Conservation (phyloP, 345 rosid genomes). For the Eucalyptus caleyi region DNA sequence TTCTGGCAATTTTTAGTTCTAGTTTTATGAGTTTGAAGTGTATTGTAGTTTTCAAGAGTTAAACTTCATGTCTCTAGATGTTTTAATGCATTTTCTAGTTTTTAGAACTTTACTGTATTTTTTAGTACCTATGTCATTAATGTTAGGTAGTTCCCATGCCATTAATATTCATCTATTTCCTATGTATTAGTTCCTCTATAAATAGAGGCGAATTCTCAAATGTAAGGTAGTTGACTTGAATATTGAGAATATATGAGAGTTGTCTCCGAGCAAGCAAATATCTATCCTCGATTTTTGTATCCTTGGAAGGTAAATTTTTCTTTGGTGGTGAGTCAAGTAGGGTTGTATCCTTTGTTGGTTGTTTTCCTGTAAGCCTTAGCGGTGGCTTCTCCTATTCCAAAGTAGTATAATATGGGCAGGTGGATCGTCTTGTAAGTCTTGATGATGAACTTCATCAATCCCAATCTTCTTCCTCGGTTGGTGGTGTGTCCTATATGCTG, state of each 20-base stretch:
- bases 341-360: background rate
- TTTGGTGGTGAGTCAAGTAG: background rate
- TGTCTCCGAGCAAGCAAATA: background rate
- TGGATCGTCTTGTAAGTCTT: background rate
- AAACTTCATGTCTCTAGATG: no score
- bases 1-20: background rate
- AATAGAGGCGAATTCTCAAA: background rate
- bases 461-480: background rate
- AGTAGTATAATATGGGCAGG: fast-evolving
- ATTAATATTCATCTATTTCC: background rate
- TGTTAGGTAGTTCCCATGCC: background rate
- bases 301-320: background rate
- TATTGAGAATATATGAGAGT: background rate
- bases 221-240: background rate
- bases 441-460: background rate
- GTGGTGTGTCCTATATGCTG: background rate
- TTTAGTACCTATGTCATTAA: background rate
- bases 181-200: no score
- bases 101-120: background rate
- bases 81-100: no score
- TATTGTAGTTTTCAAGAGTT: no score
- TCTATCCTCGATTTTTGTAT: background rate
- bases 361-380: background rate
- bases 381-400: background rate
- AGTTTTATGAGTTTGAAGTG: no score